A percentile compares a stretch with the other conserved stretches of the same genome.
Conservation (phyloP, 257 asterid genomes). For the Cordia subcordata region DNA sequence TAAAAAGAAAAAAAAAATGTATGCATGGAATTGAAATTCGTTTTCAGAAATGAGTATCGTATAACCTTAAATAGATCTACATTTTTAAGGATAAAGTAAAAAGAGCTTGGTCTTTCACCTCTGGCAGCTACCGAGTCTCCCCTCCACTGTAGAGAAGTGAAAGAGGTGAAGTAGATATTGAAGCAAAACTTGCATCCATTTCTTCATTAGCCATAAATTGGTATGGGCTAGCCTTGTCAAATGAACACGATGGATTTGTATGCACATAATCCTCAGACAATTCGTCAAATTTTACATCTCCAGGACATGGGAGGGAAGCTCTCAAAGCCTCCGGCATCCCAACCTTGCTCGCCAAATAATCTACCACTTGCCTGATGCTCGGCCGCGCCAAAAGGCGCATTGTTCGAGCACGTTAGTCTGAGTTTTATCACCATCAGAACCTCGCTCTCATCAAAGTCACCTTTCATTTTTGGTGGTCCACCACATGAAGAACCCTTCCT, state of each 20-base stretch:
- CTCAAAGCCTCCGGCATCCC: constrained; percentile 30
- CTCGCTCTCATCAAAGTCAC: constrained; percentile 28
- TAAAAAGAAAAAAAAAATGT: too few relatives aligned
- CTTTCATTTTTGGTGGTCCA: constrained; percentile 41
- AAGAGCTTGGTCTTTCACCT: too few relatives aligned
- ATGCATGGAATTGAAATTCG: too few relatives aligned
- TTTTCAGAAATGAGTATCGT: too few relatives aligned
- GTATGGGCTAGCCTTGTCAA: neutral
- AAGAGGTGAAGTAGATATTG: constrained; percentile 7
- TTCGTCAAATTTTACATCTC: neutral
- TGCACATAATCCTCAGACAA: constrained; percentile 8
- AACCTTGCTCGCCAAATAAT: constrained; percentile 35
- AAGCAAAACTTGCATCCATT: constrained; percentile 3
- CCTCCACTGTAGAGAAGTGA: neutral
- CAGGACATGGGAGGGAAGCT: too few relatives aligned
- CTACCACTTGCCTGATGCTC: constrained; percentile 33
- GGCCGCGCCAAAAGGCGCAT: constrained; percentile 46
- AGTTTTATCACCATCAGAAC: constrained; percentile 45
- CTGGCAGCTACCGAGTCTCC: too few relatives aligned
- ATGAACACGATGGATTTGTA: constrained; percentile 2
- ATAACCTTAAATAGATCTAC: too few relatives aligned
- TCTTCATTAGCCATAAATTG: neutral
- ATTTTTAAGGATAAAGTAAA: too few relatives aligned
- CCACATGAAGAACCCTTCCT: constrained; percentile 36
- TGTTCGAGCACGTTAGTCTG: constrained; percentile 44